Percentiles rank a stretch among this genome's conserved stretches.
Evolutionary conservation across 108 stramenopile species (phyloP).

Genomic region (Discostella stelligeroides): DNA sequence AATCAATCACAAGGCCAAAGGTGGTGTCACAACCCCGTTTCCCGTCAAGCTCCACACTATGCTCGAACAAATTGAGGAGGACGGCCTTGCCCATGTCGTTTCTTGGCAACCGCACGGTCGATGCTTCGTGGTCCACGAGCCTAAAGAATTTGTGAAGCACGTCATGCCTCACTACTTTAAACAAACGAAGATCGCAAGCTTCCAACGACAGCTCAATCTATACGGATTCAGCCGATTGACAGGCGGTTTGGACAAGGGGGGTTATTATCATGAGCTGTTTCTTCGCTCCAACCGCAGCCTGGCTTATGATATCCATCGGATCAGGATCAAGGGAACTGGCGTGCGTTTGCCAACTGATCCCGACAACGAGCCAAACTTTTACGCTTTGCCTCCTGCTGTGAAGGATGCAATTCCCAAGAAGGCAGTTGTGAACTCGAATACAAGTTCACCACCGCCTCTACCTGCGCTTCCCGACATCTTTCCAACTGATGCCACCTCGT

Average conservation of each 20-base stretch:
- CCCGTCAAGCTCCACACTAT: slow-evolving; percentile 79
- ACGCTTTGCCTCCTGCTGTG: slow-evolving; percentile 63
- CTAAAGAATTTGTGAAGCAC: slow-evolving; percentile 73
- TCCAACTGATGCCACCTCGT: background rate
- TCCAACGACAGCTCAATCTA: slow-evolving; percentile 93
- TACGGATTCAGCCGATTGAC: slow-evolving; percentile 89
- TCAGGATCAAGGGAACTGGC: slow-evolving; percentile 83
- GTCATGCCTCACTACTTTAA: slow-evolving; percentile 90
- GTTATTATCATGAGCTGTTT: slow-evolving; percentile 82
- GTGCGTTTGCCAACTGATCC: slow-evolving; percentile 75
- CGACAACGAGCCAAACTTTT: slow-evolving; percentile 84
- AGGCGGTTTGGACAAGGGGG: slow-evolving; percentile 67
- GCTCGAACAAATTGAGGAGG: slow-evolving; percentile 60
- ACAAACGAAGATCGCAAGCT: slow-evolving; percentile 85
- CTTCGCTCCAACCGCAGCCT: slow-evolving; percentile 67
- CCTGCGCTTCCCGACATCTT: slow-evolving; percentile 8
- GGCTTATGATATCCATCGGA: slow-evolving; percentile 68
- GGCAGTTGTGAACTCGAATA: background rate
- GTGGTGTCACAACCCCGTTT: slow-evolving; percentile 69
- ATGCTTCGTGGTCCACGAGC: slow-evolving; percentile 88
- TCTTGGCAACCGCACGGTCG: slow-evolving; percentile 90
- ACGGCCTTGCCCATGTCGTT: slow-evolving; percentile 66
- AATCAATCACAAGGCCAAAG: no score
- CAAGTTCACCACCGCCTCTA: slow-evolving; percentile 7
- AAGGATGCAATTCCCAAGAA: slow-evolving; percentile 5